Evolutionary conservation across 1,284 basidiomycete genomes (phyloP), one percentile per base, ranked within the genome.

Genomic region (Leccinum solheimii): DNA sequence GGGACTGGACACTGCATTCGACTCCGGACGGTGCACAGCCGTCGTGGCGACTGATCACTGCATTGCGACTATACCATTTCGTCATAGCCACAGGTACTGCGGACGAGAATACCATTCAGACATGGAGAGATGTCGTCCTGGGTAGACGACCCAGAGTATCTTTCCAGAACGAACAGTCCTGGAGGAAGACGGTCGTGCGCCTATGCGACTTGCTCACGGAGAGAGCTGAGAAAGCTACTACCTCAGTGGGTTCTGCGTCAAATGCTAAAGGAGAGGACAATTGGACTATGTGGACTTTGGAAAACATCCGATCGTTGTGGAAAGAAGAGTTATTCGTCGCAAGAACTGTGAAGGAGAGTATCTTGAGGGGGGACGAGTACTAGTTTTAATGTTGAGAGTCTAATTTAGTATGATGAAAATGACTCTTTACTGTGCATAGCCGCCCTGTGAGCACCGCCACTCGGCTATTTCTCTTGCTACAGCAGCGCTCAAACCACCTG

Each of bases 1-100:
- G 93, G 32, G 84, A 92, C 58, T 94, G 91, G 87, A 89, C 85
- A 1, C 70, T 95, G 30, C 86, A 92, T 67, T 77, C 77, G 14
- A 75, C 78, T 10, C 85, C 86, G 27, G 68, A 70, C 9, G 81
- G 86, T n/a, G 84, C 85, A 6, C 82, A 88, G 66, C 90, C 91
- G 2, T 94, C 92, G 1, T 94, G 86, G 75, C 83, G 90, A 14
- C 74, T 94, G 11, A 83, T 91, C 32, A 83, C 85, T 30, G 86
- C 88, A 0, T 76, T 95, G 48, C 85, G 92, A 32, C 78, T 94
- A 4, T 80, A 86, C 58, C 79, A 86, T 67, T 65, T 81, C 32
- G 66, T 80, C 30, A 27, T 68, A 16, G 62, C 69, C 13, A 66
- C 64, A 36, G 70, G 67, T 16, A 63, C 66, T 56, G 65, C 68